These are phyloP conservation scores for Kondoa subrosea DNA, from an alignment of 768 basidiomycete genomes.

Conservation along the genomic window DNA sequence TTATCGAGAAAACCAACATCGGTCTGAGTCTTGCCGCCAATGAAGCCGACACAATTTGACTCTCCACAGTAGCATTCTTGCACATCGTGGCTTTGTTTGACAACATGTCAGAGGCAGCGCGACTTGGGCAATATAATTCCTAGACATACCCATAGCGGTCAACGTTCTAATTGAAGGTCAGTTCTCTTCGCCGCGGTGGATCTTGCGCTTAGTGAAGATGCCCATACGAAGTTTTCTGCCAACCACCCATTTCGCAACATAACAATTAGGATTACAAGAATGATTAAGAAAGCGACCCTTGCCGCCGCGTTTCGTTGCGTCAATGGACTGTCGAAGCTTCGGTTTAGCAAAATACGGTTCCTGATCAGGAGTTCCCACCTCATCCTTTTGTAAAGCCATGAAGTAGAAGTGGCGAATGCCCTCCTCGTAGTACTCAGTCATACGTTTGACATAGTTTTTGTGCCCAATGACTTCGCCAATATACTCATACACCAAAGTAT, in stretches of 20 bases:
- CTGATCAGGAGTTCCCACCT: background rate
- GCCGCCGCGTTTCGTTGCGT: constrained; percentile 90
- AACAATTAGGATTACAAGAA: constrained; percentile 92
- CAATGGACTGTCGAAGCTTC: constrained; percentile 56
- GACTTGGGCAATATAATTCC: background rate
- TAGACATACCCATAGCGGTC: constrained; percentile 82
- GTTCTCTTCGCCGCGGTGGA: constrained; percentile 22
- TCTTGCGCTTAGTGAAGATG: constrained; percentile 70
- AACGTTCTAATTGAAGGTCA: constrained; percentile 96
- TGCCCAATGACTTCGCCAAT: constrained; percentile 89
- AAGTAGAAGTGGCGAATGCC: constrained; percentile 96
- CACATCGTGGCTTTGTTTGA: constrained; percentile 78
- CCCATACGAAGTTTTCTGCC: constrained; percentile 84
- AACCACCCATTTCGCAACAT: constrained; percentile 95
- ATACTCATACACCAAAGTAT: constrained; percentile 90
- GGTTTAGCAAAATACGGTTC: background rate
- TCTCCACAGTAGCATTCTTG: constrained; percentile 93
- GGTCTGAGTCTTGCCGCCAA: constrained; percentile 97
- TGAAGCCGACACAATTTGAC: constrained; percentile 80
- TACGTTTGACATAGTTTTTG: constrained; percentile 70
- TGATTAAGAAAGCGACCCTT: constrained; percentile 97
- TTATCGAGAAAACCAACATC: constrained; percentile 90
- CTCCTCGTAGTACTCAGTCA: constrained; percentile 80
- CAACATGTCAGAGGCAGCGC: background rate
- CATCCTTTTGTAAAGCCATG: constrained; percentile 58